phyloP scores from a whole-genome alignment of 163 green algal species.

The Coccomyxa subellipsoidea region DNA sequence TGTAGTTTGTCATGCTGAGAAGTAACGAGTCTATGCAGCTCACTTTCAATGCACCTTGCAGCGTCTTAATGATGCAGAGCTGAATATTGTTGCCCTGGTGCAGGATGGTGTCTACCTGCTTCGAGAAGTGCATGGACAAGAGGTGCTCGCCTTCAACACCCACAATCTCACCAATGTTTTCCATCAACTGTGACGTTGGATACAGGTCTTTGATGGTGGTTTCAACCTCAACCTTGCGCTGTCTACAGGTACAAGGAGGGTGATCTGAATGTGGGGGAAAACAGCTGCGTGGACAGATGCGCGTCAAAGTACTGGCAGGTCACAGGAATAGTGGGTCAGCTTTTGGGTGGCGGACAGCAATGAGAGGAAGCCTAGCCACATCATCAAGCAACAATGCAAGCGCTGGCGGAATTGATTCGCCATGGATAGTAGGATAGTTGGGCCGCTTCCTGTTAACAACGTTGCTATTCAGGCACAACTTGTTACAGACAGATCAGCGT shows the following conservation, averaged over 20 bases:
- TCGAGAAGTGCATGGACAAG: conserved; percentile 80
- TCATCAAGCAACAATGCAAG: too few species aligned
- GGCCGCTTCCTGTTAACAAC: too few species aligned
- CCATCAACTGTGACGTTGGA: not conserved
- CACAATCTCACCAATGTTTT: not conserved
- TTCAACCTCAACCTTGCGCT: not conserved
- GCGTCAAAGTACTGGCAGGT: conserved; percentile 98
- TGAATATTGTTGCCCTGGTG: too few species aligned
- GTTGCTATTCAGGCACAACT: too few species aligned
- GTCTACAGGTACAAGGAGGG: conserved; percentile 87
- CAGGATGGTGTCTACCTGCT: conserved; percentile 85
- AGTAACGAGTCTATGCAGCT: not conserved
- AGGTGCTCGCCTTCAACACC: conserved; percentile 45
- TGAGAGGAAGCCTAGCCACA: too few species aligned
- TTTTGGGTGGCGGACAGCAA: not conserved
- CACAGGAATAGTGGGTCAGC: conserved; percentile 2
- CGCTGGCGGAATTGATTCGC: too few species aligned
- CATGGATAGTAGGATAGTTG: too few species aligned
- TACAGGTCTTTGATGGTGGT: not conserved
- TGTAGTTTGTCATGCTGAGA: not conserved
- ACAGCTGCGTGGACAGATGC: conserved; percentile 92
- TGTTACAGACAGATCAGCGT: too few species aligned
- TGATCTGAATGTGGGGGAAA: conserved; percentile 92
- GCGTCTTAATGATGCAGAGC: too few species aligned
- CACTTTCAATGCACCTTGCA: too few species aligned